Conservation (phyloP, 164 flowering plant species). For the Hamamelis virginiana region DNA sequence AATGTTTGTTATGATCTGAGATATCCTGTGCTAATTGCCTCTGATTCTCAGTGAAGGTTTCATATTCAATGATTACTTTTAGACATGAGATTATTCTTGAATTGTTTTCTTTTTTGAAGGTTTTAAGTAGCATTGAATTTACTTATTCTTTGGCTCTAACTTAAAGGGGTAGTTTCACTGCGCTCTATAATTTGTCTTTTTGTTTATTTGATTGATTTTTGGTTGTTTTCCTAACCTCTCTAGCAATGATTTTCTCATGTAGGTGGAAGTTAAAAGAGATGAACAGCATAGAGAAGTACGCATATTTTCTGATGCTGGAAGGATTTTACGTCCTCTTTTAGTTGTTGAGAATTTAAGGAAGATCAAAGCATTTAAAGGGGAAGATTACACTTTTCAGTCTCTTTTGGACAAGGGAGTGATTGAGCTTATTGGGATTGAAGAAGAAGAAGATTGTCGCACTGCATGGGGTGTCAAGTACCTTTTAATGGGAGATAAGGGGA, state of each 20-base stretch:
- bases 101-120: neutral
- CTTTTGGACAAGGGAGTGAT: conserved; percentile 69
- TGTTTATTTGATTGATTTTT: neutral
- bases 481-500: conserved; percentile 30
- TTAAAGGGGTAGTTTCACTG: neutral
- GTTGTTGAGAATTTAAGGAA: conserved; percentile 68
- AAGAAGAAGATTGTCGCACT: conserved; percentile 83
- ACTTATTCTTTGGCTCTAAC: neutral
- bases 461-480: conserved; percentile 76
- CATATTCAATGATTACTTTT: neutral
- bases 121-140: neutral
- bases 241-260: conserved; percentile 9
- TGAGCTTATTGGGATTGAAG: conserved; percentile 85
- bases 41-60: too few relatives aligned
- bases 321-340: conserved; percentile 83
- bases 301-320: conserved; percentile 81
- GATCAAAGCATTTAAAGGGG: conserved; percentile 47
- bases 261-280: conserved; percentile 90
- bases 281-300: conserved; percentile 68
- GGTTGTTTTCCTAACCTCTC: neutral
- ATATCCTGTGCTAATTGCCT: too few relatives aligned
- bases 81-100: neutral
- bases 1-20: too few relatives aligned
- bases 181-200: neutral
- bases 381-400: conserved; percentile 42